These are phyloP conservation scores for Exophiala viscosa DNA, from an alignment of 2,329 filamentous ascomycete species.

Conservation along the genomic window DNA sequence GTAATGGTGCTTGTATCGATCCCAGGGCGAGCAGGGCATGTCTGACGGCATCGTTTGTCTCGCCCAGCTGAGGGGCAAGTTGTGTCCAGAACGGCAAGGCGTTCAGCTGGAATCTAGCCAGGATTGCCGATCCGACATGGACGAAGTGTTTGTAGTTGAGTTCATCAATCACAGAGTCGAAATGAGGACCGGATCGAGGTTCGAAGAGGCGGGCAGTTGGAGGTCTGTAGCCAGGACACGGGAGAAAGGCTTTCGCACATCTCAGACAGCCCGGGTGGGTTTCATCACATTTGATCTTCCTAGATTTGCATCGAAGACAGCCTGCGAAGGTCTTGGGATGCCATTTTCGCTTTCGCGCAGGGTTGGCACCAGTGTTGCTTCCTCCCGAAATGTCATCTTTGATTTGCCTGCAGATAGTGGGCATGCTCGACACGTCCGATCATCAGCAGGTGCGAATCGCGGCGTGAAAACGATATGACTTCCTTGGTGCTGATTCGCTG, in stretches of 20 bases:
- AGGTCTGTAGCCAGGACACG: constrained; percentile 29
- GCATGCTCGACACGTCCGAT: no score
- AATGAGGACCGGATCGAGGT: background rate
- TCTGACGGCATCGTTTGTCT: constrained; percentile 6
- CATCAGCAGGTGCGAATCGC: no score
- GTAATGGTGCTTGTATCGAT: constrained; percentile 6
- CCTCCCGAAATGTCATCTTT: no score
- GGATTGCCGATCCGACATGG: constrained; percentile 1
- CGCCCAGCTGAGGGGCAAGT: constrained; percentile 9
- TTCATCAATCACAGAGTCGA: constrained; percentile 5
- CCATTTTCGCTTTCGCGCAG: constrained; percentile 11
- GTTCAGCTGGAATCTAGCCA: constrained; percentile 7
- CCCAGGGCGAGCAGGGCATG: constrained; percentile 10
- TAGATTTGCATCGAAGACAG: constrained; percentile 18
- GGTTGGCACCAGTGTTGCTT: no score
- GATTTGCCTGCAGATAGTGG: no score
- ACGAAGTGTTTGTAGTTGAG: constrained; percentile 11
- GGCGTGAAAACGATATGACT: no score
- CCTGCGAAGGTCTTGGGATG: constrained; percentile 15
- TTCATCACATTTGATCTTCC: constrained; percentile 31
- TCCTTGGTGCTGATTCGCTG: no score
- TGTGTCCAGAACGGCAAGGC: constrained; percentile 10
- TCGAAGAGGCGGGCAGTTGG: constrained; percentile 13
- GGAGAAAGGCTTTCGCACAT: constrained; percentile 29
- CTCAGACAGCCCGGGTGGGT: constrained; percentile 27